A percentile compares a stretch with the other conserved stretches of the same genome.
phyloP scores from a whole-genome alignment of 2,329 filamentous ascomycete species.

The Alternaria sp. region DNA sequence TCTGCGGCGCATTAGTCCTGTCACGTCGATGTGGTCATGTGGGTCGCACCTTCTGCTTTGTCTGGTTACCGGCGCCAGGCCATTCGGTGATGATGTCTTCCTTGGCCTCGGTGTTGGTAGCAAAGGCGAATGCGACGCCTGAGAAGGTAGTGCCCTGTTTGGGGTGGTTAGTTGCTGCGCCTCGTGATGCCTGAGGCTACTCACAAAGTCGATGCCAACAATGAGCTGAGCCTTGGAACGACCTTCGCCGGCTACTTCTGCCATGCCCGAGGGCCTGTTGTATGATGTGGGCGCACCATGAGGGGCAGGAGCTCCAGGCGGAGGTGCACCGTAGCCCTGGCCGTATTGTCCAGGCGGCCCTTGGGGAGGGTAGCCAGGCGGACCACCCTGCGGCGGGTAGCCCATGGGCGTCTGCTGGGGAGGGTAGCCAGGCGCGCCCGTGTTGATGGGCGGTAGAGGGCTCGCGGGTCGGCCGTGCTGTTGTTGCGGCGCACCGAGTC shows the following conservation, averaged over 20 bases:
- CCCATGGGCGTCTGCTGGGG: constrained; percentile 51
- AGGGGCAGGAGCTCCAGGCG: constrained; percentile 40
- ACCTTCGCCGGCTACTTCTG: constrained; percentile 86
- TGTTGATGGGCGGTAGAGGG: constrained; percentile 66
- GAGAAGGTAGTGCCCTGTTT: constrained; percentile 93
- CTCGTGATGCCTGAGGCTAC: constrained; percentile 47
- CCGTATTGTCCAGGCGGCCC: constrained; percentile 42
- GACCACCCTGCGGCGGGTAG: constrained; percentile 53
- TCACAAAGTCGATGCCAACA: constrained; percentile 97
- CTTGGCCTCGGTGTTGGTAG: constrained; percentile 95
- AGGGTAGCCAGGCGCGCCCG: constrained; percentile 57
- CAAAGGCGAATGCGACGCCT: constrained; percentile 91
- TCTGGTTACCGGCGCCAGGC: constrained; percentile 96
- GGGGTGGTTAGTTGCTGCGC: constrained; percentile 27
- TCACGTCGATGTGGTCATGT: neutral
- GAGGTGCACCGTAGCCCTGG: constrained; percentile 38
- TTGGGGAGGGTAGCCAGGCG: constrained; percentile 54
- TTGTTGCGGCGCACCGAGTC: constrained; percentile 47
- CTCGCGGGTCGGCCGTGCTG: constrained; percentile 60
- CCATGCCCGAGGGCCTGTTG: constrained; percentile 45
- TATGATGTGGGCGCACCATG: constrained; percentile 45
- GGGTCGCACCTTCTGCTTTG: constrained; percentile 88
- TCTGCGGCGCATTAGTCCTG: constrained; percentile 62
- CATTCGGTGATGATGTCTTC: constrained; percentile 99
- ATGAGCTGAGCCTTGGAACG: constrained; percentile 96